Evolutionary conservation across 768 basidiomycete genomes (phyloP).

Genomic region (Leccinum truebloodii): DNA sequence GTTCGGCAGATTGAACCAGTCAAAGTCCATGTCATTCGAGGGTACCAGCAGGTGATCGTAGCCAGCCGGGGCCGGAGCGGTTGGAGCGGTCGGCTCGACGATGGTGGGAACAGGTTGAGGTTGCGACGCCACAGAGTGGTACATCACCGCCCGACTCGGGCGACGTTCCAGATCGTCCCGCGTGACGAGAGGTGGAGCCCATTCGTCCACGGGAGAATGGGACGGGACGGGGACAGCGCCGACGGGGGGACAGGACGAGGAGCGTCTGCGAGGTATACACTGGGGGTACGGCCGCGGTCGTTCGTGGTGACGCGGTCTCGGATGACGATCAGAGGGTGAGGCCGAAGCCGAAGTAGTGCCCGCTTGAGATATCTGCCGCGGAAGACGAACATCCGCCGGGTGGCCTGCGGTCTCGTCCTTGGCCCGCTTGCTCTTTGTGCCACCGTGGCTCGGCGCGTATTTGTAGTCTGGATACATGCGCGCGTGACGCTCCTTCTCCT

Average conservation of each 20-base stretch:
- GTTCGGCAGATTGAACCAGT: constrained; percentile 20
- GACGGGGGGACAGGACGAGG: constrained; percentile 44
- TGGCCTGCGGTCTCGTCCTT: constrained; percentile 10
- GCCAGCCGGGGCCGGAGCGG: background rate
- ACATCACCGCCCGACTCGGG: constrained; percentile 34
- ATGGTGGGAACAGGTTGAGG: background rate
- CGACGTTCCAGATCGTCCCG: constrained; percentile 38
- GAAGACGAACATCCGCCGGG: constrained; percentile 14
- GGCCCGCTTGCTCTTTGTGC: constrained; percentile 23
- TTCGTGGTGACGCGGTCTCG: constrained; percentile 12
- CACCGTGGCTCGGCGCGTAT: constrained; percentile 35
- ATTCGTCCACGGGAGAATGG: constrained; percentile 12
- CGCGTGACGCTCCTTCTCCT: constrained; percentile 48
- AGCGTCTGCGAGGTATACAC: constrained; percentile 31
- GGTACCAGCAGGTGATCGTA: background rate
- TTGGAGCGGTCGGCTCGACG: constrained; percentile 4
- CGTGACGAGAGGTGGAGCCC: constrained; percentile 24
- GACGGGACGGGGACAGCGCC: constrained; percentile 34
- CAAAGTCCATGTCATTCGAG: background rate
- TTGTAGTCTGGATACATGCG: constrained; percentile 45
- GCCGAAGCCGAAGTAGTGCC: background rate
- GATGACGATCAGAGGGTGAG: background rate
- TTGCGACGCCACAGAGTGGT: constrained; percentile 31
- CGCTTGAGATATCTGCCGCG: constrained; percentile 14
- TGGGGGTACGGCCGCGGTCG: constrained; percentile 28